A percentile compares a stretch with the other conserved stretches of the same genome.
These are phyloP conservation scores for Juncus inflexus DNA, from an alignment of 176 grass and related monocot species.

Conservation along the genomic window DNA sequence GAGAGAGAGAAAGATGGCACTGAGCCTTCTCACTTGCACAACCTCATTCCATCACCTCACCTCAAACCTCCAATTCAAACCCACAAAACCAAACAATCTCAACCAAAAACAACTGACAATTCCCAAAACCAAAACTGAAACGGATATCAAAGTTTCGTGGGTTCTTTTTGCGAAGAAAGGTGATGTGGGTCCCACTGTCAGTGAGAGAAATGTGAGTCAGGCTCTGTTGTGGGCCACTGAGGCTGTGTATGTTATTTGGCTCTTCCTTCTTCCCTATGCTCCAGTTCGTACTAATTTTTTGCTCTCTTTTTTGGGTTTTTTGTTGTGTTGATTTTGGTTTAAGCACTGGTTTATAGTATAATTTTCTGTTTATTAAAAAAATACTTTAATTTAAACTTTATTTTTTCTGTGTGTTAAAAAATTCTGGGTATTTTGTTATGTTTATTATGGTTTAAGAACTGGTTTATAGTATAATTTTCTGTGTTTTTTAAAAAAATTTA, in stretches of 20 bases:
- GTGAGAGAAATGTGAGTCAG: conserved; percentile 28
- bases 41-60: not conserved
- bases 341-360: not conserved
- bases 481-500: not conserved
- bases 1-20: conserved; percentile 15
- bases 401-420: too few species aligned
- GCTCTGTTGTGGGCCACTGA: conserved; percentile 54
- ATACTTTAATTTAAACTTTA: too few species aligned
- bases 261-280: conserved; percentile 87
- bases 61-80: conserved; percentile 15
- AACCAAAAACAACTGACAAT: not conserved
- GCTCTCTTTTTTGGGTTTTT: not conserved
- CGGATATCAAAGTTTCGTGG: not conserved
- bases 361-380: too few species aligned
- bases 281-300: conserved; percentile 35
- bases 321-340: not conserved
- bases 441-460: not conserved
- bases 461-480: not conserved
- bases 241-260: conserved; percentile 78
- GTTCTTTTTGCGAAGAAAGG: not conserved
- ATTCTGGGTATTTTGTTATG: too few species aligned
- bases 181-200: conserved; percentile 19
- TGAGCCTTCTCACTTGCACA: conserved; percentile 25
- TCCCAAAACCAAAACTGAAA: not conserved
- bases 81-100: not conserved